Evolutionary conservation across 768 basidiomycete genomes (phyloP), one percentile per base, ranked within the genome.

Genomic region (Agaricus subrufescens): DNA sequence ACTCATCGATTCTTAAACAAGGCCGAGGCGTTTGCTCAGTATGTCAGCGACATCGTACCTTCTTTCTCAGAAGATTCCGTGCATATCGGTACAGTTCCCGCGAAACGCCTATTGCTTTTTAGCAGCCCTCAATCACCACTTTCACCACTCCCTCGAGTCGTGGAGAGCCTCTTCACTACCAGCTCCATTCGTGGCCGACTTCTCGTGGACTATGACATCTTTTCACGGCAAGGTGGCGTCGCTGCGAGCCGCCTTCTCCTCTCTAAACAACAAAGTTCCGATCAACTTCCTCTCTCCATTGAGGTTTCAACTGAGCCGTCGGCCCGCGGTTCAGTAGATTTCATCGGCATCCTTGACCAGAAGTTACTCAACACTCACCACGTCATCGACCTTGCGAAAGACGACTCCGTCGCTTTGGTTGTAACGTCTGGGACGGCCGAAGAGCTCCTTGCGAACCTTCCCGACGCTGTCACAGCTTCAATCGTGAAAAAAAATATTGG

Each of bases 301-400:
- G 63, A 75, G 38, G 62, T 93, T 59, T 84, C 90, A 58, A 68
- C 94, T 31, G 77, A 77, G 27, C 63, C 69, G 25, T 63, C 66
- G 7, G 75, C 73, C 53, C 50, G 62, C 7, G 83, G 83, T 19
- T 71, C 73, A 47, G 77, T 82, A 1, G 87, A 92, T 70, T 89
- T 93, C 66, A 66, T 87, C 43, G 86, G 83, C 55, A 71, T 98
- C 34, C 74, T 93, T 39, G 91, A 95, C 57, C 82, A 88, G 47
- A 76, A 71, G 47, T 75, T 98, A 31, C 76, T 96, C 62, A 93
- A 89, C 67, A 80, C 87, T 0, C 92, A 94, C 65, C 80, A 84
- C 8, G 65, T 94, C 27, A 66, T 97, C 50, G 72, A 82, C 27
- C 78, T 84, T 48, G 85, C 89, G 27, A 87, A 84, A 57, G 68